phyloP scores from a whole-genome alignment of 176 grass and related monocot species.

The maize (Zea mays) region Zm-B73-REFERENCE-NAM-5.0 NC_050099.1:27743501-27744000 shows the following conservation, averaged over 20 bases:
- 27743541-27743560: too few relatives aligned
- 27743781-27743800: not conserved
- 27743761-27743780: not conserved
- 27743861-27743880: constrained; percentile 28
- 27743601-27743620: too few relatives aligned
- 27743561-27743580: too few relatives aligned
- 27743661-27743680: too few relatives aligned
- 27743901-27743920: not conserved
- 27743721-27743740: too few relatives aligned
- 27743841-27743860: constrained; percentile 33
- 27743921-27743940: not conserved
- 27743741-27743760: too few relatives aligned
- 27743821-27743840: not conserved
- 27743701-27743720: too few relatives aligned
- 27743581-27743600: too few relatives aligned
- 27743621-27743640: too few relatives aligned
- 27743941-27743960: not conserved
- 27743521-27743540: too few relatives aligned
- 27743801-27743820: constrained; percentile 52
- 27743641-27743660: too few relatives aligned
- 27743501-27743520: too few relatives aligned
- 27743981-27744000: not conserved
- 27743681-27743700: not conserved
- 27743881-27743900: constrained; percentile 21
- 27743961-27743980: not conserved